Evolutionary conservation across 495 filamentous ascomycete species (phyloP).

Genomic region (Immersiella caudata): DNA sequence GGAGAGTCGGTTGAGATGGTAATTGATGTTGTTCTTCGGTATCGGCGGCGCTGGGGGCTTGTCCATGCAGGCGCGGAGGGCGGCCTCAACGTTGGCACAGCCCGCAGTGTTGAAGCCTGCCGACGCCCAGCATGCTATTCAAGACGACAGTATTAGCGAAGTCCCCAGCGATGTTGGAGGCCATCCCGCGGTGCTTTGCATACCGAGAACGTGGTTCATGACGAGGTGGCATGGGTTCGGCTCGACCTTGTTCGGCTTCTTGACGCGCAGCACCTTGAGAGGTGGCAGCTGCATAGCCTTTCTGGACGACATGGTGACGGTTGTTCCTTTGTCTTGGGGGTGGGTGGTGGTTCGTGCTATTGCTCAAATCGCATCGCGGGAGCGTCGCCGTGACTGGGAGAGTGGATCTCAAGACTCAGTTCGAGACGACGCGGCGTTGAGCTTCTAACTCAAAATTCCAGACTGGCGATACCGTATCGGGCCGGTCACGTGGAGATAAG

Average conservation of each 20-base stretch:
- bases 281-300: slow-evolving; percentile 82
- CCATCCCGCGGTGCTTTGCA: slow-evolving; percentile 32
- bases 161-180: background rate
- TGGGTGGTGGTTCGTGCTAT: slow-evolving; percentile 7
- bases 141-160: background rate
- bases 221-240: slow-evolving; percentile 78
- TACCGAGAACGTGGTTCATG: slow-evolving; percentile 92
- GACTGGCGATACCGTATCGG: slow-evolving; percentile 20
- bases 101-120: slow-evolving; percentile 71
- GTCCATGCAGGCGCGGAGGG: slow-evolving; percentile 93
- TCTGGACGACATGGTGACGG: slow-evolving; percentile 28
- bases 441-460: slow-evolving; percentile 7
- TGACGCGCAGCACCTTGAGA: slow-evolving; percentile 79
- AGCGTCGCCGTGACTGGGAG: slow-evolving; percentile 8
- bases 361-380: slow-evolving; percentile 28
- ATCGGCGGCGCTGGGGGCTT: slow-evolving; percentile 65
- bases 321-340: background rate
- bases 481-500: slow-evolving; percentile 38
- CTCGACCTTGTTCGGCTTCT: slow-evolving; percentile 73
- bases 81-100: slow-evolving; percentile 78
- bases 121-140: slow-evolving; percentile 91
- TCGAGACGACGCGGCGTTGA: background rate
- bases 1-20: slow-evolving; percentile 86
- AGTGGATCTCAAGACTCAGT: background rate
- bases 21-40: slow-evolving; percentile 89